phyloP scores from a whole-genome alignment of 1,139 yeast genomes.

The Suhomyces bolitotheri region DNA sequence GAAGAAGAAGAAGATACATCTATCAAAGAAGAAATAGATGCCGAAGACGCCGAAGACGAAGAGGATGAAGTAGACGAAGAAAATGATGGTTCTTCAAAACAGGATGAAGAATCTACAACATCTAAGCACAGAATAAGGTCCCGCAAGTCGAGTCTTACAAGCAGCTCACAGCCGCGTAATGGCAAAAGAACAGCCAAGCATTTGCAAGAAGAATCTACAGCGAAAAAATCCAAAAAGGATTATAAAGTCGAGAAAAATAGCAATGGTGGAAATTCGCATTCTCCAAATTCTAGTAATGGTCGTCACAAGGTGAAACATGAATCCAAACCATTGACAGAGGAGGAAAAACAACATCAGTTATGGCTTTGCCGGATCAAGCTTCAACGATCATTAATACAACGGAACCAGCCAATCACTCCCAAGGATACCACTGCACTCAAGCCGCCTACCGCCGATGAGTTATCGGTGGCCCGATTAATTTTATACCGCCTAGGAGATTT shows the following conservation, averaged over 20 bases:
- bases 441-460: constrained; percentile 54
- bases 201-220: constrained; percentile 3
- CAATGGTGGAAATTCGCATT: constrained; percentile 8
- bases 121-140: constrained; percentile 14
- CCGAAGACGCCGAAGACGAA: constrained; percentile 9
- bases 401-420: constrained; percentile 44
- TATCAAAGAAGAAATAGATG: constrained; percentile 9
- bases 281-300: constrained; percentile 2
- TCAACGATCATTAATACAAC: constrained; percentile 46
- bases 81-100: too few species aligned
- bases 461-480: constrained; percentile 52
- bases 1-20: constrained; percentile 12
- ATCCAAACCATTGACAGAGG: constrained; percentile 25
- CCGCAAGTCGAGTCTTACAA: constrained; percentile 6
- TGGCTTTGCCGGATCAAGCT: constrained; percentile 50
- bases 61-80: constrained; percentile 17
- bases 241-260: constrained; percentile 7
- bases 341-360: constrained; percentile 47
- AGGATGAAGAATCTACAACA: constrained; percentile 4
- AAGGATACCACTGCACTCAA: constrained; percentile 33
- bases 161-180: constrained; percentile 7
- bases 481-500: constrained; percentile 52
- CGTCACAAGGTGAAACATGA: constrained; percentile 13
- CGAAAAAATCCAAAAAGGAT: constrained; percentile 6
- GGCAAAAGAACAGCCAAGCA: constrained; percentile 7